phyloP scores from a whole-genome alignment of 2,329 filamentous ascomycete species.

The Stromatinia cepivora region DNA sequence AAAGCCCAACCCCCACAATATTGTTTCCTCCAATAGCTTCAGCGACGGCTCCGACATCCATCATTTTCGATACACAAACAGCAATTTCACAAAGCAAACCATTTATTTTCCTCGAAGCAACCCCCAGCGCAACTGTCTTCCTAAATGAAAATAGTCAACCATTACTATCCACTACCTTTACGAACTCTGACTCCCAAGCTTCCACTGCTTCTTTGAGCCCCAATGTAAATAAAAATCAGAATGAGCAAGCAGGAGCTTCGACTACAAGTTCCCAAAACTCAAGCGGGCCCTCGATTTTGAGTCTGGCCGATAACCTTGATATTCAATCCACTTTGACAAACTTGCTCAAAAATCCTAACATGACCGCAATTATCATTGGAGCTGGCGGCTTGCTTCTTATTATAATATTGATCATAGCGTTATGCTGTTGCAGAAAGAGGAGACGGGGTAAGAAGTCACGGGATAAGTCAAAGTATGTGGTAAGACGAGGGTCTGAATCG shows the following conservation, averaged over 20 bases:
- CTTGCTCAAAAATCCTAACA: not conserved
- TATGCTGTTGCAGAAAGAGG: not conserved
- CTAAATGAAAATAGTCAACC: slow-evolving; percentile 1
- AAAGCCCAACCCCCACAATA: not conserved
- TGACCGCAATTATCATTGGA: not conserved
- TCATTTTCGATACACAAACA: not conserved
- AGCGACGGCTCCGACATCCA: not conserved
- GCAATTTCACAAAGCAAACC: not conserved
- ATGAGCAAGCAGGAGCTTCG: not conserved
- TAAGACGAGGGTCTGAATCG: not conserved
- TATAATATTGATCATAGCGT: not conserved
- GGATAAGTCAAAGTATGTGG: not conserved
- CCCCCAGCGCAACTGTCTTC: not conserved
- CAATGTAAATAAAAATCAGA: not conserved
- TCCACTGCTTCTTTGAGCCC: not conserved
- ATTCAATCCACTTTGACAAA: not conserved
- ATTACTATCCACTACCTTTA: not conserved
- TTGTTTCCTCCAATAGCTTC: not conserved
- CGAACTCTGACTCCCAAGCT: not conserved
- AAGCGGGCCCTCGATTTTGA: not conserved
- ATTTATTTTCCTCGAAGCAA: not conserved
- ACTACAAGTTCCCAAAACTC: too few relatives aligned
- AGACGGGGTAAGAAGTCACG: not conserved
- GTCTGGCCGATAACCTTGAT: not conserved
- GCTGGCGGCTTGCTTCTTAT: not conserved